Conservation (phyloP, 176 grass and related monocot genomes). For the Miscanthus lutarioriparius region DNA sequence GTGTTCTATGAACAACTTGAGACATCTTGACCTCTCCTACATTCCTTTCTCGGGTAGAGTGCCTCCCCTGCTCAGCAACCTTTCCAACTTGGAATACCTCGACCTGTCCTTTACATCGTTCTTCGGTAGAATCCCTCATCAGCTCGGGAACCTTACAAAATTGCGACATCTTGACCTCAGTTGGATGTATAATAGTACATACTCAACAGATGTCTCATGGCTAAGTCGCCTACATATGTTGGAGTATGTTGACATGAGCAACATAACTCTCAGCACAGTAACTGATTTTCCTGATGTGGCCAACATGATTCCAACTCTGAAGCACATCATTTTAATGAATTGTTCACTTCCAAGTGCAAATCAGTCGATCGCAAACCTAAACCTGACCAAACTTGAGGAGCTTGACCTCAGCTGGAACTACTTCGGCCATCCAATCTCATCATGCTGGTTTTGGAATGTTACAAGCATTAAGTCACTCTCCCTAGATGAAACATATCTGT, state of each 20-base stretch:
- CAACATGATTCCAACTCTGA: not conserved
- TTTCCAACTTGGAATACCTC: not conserved
- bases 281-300: not conserved
- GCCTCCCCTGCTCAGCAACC: not conserved
- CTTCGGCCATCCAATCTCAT: not conserved
- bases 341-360: not conserved
- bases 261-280: not conserved
- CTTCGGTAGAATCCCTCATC: not conserved
- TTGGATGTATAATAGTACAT: not conserved
- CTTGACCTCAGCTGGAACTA: slow-evolving; percentile 1
- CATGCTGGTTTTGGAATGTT: slow-evolving; percentile 46
- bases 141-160: not conserved
- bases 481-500: not conserved
- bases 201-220: not conserved
- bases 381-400: slow-evolving; percentile 7
- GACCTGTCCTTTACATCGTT: not conserved
- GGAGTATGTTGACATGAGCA: not conserved
- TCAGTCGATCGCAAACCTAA: not conserved
- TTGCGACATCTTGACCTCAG: not conserved
- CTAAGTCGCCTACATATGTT: not conserved
- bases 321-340: not conserved
- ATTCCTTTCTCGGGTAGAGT: not conserved
- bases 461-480: not conserved
- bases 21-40: not conserved
- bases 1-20: slow-evolving; percentile 29